These are phyloP conservation scores for Elongisporangium prolatum DNA, from an alignment of 352 stramenopile species.

Conservation along the genomic window DNA sequence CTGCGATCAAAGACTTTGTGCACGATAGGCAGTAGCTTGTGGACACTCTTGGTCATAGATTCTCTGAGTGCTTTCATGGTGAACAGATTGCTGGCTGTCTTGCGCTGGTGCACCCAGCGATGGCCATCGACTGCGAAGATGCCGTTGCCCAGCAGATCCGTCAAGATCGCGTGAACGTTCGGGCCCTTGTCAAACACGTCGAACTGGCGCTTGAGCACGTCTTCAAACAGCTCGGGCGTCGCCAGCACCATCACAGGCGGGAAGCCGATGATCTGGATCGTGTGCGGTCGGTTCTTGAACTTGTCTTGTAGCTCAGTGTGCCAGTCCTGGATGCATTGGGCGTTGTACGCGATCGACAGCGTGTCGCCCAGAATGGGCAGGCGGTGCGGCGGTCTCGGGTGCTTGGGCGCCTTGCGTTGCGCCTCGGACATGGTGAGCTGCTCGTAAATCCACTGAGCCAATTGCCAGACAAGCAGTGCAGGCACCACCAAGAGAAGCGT, in stretches of 20 bases:
- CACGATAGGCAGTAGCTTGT: conserved; percentile 9
- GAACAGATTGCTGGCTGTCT: conserved; percentile 21
- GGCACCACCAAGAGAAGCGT: no score
- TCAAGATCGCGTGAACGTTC: conserved; percentile 2
- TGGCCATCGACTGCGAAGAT: conserved; percentile 26
- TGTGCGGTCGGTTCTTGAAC: conserved; percentile 28
- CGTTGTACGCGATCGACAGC: conserved; percentile 18
- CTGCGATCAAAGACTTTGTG: conserved; percentile 16
- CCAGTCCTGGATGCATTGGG: conserved; percentile 40
- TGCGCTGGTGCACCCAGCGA: conserved; percentile 37
- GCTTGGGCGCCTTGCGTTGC: conserved; percentile 2
- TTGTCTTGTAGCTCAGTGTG: conserved; percentile 27
- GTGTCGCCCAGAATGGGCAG: conserved; percentile 40
- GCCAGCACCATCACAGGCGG: neutral
- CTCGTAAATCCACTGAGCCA: no score
- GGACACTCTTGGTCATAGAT: conserved; percentile 31
- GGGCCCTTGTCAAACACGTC: conserved; percentile 11
- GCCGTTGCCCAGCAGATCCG: conserved; percentile 14
- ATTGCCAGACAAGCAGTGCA: no score
- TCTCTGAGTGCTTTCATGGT: conserved; percentile 27
- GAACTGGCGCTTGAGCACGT: conserved; percentile 7
- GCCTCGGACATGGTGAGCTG: no score
- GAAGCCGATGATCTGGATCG: neutral
- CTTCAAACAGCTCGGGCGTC: conserved; percentile 5
- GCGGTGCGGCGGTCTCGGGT: conserved; percentile 19